A percentile compares a stretch with the other conserved stretches of the same genome.
phyloP scores from a whole-genome alignment of 163 green algal species.

The Chlorella variabilis region DNA sequence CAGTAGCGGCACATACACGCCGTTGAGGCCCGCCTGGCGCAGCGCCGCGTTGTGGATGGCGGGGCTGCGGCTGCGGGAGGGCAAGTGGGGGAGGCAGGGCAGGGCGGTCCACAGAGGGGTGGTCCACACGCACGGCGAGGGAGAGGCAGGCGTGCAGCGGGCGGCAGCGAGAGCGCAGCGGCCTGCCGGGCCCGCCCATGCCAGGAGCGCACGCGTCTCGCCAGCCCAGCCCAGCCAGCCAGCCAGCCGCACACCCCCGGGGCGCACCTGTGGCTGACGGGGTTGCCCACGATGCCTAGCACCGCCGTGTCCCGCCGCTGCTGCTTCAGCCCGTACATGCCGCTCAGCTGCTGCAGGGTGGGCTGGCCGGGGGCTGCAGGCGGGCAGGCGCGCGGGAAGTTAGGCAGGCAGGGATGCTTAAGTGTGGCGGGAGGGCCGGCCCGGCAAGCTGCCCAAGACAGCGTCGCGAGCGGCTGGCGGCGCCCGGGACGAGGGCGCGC shows the following conservation, averaged over 20 bases:
- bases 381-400: not conserved
- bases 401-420: too few species aligned
- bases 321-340: conserved; percentile 73
- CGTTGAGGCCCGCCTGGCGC: conserved; percentile 68
- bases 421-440: too few species aligned
- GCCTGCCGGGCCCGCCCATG: too few species aligned
- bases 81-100: not conserved
- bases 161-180: too few species aligned
- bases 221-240: too few species aligned
- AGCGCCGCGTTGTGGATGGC: conserved; percentile 96
- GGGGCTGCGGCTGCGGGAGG: conserved; percentile 78
- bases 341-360: conserved; percentile 78
- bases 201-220: too few species aligned
- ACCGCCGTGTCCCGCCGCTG: conserved; percentile 59
- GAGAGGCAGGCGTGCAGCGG: not conserved
- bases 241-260: too few species aligned
- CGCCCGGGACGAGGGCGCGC: too few species aligned
- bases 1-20: conserved; percentile 95
- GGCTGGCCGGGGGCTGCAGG: conserved; percentile 83
- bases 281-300: conserved; percentile 96
- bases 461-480: too few species aligned
- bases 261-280: conserved; percentile 74
- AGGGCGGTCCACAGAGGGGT: not conserved
- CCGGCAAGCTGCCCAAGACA: too few species aligned
- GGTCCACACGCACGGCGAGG: not conserved